Percentiles rank a stretch among this genome's conserved stretches.
phyloP scores from a whole-genome alignment of 2,329 filamentous ascomycete species.

The Colletotrichum sp. region DNA sequence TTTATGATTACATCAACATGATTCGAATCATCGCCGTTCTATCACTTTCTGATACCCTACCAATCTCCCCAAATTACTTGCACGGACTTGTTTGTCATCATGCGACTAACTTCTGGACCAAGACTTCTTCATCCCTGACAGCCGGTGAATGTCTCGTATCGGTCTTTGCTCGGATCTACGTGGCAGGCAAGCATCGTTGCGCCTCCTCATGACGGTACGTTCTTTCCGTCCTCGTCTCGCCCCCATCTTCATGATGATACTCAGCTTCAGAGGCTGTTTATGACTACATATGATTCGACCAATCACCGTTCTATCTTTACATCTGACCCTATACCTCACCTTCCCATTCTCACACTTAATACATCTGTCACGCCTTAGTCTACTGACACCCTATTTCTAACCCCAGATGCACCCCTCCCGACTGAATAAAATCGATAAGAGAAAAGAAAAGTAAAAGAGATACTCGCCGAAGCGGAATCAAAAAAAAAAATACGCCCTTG shows the following conservation, averaged over 20 bases:
- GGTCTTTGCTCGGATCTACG: not conserved
- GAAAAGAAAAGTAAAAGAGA: not conserved
- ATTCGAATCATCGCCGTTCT: slow-evolving; percentile 40
- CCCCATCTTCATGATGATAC: slow-evolving; percentile 39
- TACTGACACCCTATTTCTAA: not conserved
- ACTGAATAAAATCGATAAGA: not conserved
- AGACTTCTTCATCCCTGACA: not conserved
- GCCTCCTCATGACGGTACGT: not conserved
- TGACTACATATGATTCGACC: slow-evolving; percentile 44
- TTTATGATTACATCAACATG: slow-evolving; percentile 49
- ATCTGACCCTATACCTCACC: not conserved
- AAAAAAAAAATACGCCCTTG: not conserved
- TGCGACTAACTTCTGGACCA: not conserved
- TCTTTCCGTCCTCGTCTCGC: not conserved
- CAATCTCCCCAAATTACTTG: not conserved
- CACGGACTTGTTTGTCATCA: not conserved
- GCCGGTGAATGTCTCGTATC: not conserved
- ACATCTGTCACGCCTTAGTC: not conserved
- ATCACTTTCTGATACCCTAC: slow-evolving; percentile 22
- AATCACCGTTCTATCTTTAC: slow-evolving; percentile 33
- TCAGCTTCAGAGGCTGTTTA: slow-evolving; percentile 52
- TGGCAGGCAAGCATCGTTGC: not conserved
- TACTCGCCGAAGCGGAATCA: rapidly evolving
- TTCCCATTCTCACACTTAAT: not conserved
- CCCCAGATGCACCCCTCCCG: not conserved